Evolutionary conservation across 129 eudicot species (phyloP).

Genomic region (Cynara cardunculus): DNA sequence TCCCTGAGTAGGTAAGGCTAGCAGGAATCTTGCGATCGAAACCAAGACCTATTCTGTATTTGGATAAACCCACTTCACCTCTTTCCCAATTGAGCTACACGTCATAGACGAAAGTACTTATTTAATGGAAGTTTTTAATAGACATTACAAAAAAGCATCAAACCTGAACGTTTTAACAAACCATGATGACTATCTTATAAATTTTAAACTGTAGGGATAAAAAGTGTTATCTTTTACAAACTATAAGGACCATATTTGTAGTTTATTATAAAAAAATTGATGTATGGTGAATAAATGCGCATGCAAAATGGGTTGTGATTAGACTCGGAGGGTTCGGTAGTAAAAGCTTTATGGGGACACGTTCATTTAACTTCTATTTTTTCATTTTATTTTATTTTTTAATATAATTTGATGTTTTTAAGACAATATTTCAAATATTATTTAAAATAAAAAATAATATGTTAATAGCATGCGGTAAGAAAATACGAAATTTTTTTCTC

Average conservation of each 20-base stretch:
- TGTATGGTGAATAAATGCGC: slow-evolving; percentile 16
- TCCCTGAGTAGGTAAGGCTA: too few relatives aligned
- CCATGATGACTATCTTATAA: too few relatives aligned
- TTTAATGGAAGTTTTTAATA: too few relatives aligned
- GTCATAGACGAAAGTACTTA: too few relatives aligned
- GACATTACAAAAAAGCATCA: too few relatives aligned
- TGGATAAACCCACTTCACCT: too few relatives aligned
- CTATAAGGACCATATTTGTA: not conserved
- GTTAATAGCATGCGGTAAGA: not conserved
- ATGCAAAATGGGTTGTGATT: slow-evolving; percentile 34
- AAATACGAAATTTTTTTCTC: not conserved
- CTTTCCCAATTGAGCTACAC: too few relatives aligned
- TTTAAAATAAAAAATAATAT: not conserved
- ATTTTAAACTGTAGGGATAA: too few relatives aligned
- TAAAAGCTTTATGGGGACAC: slow-evolving; percentile 32
- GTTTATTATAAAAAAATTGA: not conserved
- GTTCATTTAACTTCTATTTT: not conserved
- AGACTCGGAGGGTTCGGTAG: slow-evolving; percentile 20
- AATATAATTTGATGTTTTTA: slow-evolving; percentile 8
- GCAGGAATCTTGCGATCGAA: too few relatives aligned
- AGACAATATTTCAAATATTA: not conserved
- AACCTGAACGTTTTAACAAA: too few relatives aligned
- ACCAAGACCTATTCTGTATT: too few relatives aligned
- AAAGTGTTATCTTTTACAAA: too few relatives aligned
- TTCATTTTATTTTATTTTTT: not conserved